Evolutionary conservation across 2,329 filamentous ascomycete genomes (phyloP), one percentile per base, ranked within the genome.

Genomic region (Aspergillus vadensis): DNA sequence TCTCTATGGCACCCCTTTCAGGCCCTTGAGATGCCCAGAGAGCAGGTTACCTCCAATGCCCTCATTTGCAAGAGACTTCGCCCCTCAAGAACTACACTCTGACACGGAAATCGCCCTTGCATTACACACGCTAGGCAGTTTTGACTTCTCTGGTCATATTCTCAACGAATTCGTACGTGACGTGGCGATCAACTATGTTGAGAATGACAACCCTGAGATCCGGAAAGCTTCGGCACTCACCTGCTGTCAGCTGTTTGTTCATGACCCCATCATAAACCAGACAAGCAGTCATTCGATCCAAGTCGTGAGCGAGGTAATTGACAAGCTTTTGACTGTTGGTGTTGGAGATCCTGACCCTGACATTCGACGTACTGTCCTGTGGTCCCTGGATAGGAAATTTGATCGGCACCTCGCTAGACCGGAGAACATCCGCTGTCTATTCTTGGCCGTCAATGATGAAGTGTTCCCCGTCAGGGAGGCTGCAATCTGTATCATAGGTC

Each of bases 81-180:
- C 96, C 65, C 88, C 90, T 0, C 84, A 89, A 50, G 89, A 89
- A n/a, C 88, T 91, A 64, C 92, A 96, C 67, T 87, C 84, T 61
- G 93, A 96, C 74, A 83, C 88, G 8, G 94, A 99, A 74, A 91
- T 99, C 63, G 96, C 96, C 65, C 82, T 99, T 55, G 95, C 95
- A 4, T 83, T 99, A 15, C 93, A 96, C 70, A 99, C 96, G 0
- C 82, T 99, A 0, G 96, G 95, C n/a, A 97, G 92, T 73, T 99
- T 99, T 70, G 95, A 99, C 75, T 99, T 99, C 72, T 89, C 82
- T 36, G 88, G 85, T 2, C 92, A 98, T 71, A 90, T 97, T 15
- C 81, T 99, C 15, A 99, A 99, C 70, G 96, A 99, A 74, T 99
- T 99, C 68, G 95, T 99, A 27, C 91, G 95, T 23, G 95, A 99